Percentiles rank a stretch among this genome's conserved stretches.
Conservation (phyloP, 2,329 filamentous ascomycete genomes). For the Neonectria ditissima region DNA sequence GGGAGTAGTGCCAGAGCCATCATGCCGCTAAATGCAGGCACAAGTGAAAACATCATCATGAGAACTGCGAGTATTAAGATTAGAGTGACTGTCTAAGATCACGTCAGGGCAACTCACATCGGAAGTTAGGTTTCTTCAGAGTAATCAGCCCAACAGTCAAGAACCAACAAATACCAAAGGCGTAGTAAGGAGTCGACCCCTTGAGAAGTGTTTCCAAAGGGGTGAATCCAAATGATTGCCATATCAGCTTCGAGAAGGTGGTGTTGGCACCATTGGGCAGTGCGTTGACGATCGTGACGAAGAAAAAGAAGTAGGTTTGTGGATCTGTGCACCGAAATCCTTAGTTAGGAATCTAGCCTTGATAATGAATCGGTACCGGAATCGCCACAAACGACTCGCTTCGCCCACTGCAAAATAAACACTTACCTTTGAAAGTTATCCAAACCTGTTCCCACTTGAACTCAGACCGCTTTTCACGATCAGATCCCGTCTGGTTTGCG, state of each 20-base stretch:
- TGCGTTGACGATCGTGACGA: conserved; percentile 49
- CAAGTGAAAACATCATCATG: conserved; percentile 46
- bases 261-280: conserved; percentile 50
- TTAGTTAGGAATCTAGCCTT: conserved; percentile 15
- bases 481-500: conserved; percentile 45
- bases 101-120: conserved; percentile 39
- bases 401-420: not conserved
- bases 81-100: too few relatives aligned
- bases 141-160: conserved; percentile 39
- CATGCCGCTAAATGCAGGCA: conserved; percentile 49
- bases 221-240: conserved; percentile 49
- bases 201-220: conserved; percentile 48
- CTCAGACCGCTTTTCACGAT: conserved; percentile 42
- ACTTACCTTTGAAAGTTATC: conserved; percentile 42
- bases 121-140: conserved; percentile 43
- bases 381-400: not conserved
- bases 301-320: conserved; percentile 52
- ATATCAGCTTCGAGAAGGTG: conserved; percentile 49
- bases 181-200: conserved; percentile 47
- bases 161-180: conserved; percentile 46
- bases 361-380: too few relatives aligned
- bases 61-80: conserved; percentile 28
- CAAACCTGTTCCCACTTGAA: conserved; percentile 47
- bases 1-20: conserved; percentile 48
- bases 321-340: conserved; percentile 34